Conservation (phyloP, 208 protist species). For the Trypanosoma melophagium region DNA sequence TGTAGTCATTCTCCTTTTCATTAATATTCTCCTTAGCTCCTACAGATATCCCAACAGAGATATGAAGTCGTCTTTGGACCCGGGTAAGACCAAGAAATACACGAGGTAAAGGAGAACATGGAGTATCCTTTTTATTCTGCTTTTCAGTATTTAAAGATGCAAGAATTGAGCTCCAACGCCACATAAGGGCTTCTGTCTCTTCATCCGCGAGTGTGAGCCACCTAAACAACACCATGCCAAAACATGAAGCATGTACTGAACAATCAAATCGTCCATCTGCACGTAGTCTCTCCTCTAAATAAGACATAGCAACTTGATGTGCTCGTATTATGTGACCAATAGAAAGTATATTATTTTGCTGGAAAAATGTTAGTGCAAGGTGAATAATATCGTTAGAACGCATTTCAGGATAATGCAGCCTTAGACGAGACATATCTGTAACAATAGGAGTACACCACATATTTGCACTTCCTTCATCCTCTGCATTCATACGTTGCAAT, state of each 20-base stretch:
- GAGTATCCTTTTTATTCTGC: not conserved
- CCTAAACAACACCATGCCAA: conserved; percentile 60
- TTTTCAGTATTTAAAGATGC: not conserved
- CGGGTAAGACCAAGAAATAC: conserved; percentile 38
- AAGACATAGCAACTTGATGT: conserved; percentile 27
- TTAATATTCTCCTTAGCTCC: not conserved
- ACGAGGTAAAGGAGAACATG: conserved; percentile 7
- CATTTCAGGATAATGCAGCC: conserved; percentile 14
- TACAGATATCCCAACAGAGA: conserved; percentile 20
- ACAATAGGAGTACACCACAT: conserved; percentile 19
- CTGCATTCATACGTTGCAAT: conserved; percentile 2
- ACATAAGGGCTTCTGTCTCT: conserved; percentile 41
- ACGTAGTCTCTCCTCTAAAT: conserved; percentile 38
- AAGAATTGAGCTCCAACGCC: conserved; percentile 28
- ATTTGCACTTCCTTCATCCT: conserved; percentile 17
- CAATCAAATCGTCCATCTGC: conserved; percentile 75
- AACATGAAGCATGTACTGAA: conserved; percentile 36
- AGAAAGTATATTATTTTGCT: not conserved
- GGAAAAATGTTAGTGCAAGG: conserved; percentile 12
- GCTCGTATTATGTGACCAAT: not conserved
- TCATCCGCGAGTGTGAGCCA: conserved; percentile 70
- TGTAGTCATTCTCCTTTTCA: not conserved
- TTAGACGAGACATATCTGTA: conserved; percentile 9
- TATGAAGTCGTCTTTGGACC: conserved; percentile 43
- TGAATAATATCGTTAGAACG: conserved; percentile 11